A percentile compares a stretch with the other conserved stretches of the same genome.
These are phyloP conservation scores for Maudiozyma bulderi DNA, from an alignment of 805 yeast genomes.

Conservation along the genomic window DNA sequence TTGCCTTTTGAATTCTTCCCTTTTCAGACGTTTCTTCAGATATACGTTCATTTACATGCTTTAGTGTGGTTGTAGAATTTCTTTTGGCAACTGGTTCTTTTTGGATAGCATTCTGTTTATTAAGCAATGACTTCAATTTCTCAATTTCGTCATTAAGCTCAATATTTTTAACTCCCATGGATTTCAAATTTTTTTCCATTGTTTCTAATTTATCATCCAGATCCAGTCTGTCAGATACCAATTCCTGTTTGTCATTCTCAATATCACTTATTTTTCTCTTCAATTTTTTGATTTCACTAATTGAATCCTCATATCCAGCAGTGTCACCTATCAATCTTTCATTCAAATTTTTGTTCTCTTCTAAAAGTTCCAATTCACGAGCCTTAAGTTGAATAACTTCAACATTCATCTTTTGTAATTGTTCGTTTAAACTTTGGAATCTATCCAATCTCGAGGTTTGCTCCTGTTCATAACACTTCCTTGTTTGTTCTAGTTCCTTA, in stretches of 20 bases:
- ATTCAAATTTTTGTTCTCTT: constrained; percentile 20
- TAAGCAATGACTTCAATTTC: neutral
- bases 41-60: too few relatives aligned
- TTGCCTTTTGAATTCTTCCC: neutral
- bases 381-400: constrained; percentile 25
- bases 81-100: too few relatives aligned
- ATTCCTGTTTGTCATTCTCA: constrained; percentile 15
- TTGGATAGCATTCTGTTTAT: neutral
- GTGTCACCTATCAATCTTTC: constrained; percentile 12
- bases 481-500: constrained; percentile 12
- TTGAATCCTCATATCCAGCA: constrained; percentile 12
- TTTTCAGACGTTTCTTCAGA: neutral
- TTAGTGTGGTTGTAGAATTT: too few relatives aligned
- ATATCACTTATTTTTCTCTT: constrained; percentile 13
- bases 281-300: constrained; percentile 10
- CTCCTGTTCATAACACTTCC: constrained; percentile 13
- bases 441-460: constrained; percentile 9
- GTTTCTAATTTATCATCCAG: constrained; percentile 19
- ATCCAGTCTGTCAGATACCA: constrained; percentile 17
- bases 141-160: neutral
- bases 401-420: constrained; percentile 24
- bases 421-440: constrained; percentile 18
- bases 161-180: constrained; percentile 9
- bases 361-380: constrained; percentile 20
- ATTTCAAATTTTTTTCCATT: constrained; percentile 10